These are phyloP conservation scores for Eucalyptus tenuipes DNA, from an alignment of 345 rosid genomes.

Conservation along the genomic window DNA sequence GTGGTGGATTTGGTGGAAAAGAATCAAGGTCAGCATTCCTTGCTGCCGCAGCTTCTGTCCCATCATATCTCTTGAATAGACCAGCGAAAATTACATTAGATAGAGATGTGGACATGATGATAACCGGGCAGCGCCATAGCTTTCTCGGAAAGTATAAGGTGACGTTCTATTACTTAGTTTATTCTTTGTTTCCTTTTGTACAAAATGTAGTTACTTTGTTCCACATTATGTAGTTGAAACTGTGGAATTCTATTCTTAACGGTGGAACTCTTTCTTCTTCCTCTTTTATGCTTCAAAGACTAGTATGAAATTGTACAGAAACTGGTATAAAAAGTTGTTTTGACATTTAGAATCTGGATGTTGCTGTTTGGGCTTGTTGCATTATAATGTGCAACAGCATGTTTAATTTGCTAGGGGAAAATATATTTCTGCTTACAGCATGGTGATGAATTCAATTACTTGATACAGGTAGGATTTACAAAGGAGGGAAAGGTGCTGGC, in stretches of 20 bases:
- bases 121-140: conserved; percentile 90
- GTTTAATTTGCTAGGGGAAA: not conserved
- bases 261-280: not conserved
- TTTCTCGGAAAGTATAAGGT: conserved; percentile 96
- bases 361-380: not conserved
- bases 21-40: conserved; percentile 80
- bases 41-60: conserved; percentile 84
- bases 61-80: conserved; percentile 67
- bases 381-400: not conserved
- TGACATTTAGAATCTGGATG: not conserved
- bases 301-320: not conserved
- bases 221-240: not conserved
- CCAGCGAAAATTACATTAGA: conserved; percentile 82
- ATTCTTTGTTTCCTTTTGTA: too few species aligned
- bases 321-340: not conserved
- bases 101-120: conserved; percentile 91
- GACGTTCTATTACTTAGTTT: not conserved
- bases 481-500: conserved; percentile 78
- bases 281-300: not conserved
- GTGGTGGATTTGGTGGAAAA: conserved; percentile 99
- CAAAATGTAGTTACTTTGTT: not conserved
- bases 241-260: not conserved
- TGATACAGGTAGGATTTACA: conserved; percentile 76
- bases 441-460: not conserved
- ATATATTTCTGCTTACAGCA: not conserved